These are phyloP conservation scores for Trichoderma aggressivum DNA, from an alignment of 2,329 filamentous ascomycete genomes.

Conservation along the genomic window DNA sequence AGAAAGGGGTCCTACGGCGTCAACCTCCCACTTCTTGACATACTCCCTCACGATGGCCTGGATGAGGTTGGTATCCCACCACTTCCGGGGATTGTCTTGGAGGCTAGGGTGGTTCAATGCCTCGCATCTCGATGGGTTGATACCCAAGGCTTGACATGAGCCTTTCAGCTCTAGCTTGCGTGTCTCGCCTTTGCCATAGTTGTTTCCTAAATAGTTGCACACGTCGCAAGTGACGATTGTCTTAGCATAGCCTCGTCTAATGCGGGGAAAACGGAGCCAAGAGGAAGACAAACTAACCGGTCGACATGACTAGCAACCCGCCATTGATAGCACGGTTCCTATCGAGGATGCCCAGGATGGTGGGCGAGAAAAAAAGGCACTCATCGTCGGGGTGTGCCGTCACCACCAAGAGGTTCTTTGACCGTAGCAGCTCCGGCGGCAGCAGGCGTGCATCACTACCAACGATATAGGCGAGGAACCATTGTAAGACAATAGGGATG, in stretches of 20 bases:
- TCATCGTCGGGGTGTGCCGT: constrained; percentile 42
- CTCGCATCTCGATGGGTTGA: constrained; percentile 28
- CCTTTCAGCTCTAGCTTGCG: constrained; percentile 29
- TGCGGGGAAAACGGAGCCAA: constrained; percentile 1
- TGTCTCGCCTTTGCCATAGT: constrained; percentile 31
- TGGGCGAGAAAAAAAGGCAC: constrained; percentile 34
- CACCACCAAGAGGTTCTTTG: constrained; percentile 37
- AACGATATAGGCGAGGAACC: constrained; percentile 35
- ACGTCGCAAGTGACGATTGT: neutral
- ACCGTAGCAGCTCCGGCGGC: constrained; percentile 32
- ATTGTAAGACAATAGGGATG: constrained; percentile 34
- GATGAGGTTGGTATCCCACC: constrained; percentile 37
- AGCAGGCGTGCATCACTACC: constrained; percentile 36
- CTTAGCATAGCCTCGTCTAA: neutral
- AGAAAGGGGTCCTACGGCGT: constrained; percentile 21
- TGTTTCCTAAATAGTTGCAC: constrained; percentile 25
- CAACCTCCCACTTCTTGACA: constrained; percentile 36
- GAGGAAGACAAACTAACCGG: constrained; percentile 19
- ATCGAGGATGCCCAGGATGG: constrained; percentile 31
- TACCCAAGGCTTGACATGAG: constrained; percentile 31
- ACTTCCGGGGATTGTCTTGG: constrained; percentile 37
- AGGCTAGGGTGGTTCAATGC: constrained; percentile 35
- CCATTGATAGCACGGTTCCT: constrained; percentile 28
- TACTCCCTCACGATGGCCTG: constrained; percentile 32
- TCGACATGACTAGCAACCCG: constrained; percentile 33